Evolutionary conservation across 495 filamentous ascomycete species (phyloP), one percentile per base, ranked within the genome.

Genomic region (Trichoderma asperelloides): DNA sequence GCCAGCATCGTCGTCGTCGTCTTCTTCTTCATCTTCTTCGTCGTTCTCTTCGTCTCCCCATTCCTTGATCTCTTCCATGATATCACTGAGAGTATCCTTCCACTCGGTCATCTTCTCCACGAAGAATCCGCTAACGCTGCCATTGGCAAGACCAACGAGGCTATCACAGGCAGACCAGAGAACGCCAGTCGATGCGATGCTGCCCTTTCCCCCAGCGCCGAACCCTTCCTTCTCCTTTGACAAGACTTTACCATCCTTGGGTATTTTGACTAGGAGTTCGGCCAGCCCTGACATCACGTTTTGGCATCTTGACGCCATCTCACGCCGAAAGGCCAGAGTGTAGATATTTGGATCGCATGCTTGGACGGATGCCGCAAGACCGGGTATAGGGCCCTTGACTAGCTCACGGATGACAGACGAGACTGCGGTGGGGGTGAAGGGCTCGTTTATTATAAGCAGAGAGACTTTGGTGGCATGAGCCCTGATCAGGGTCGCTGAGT

Each of bases 381-480:
- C 89, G 3, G 90, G 90, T 0, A 96, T 80, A 8, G 88, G 85
- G 12, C 84, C 84, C 25, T 84, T 82, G 41, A 85, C 82, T 5
- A 94, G 76, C 25, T 89, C 85, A 9, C 83, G 82, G 8, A 96
- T 78, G 16, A 93, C 85, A 15, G 78, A 86, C 60, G 67, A 75
- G 37, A 95, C 84, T 16, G 91, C 93, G 0, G 89, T 85, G 5
- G 89, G 86, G 0, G 92, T 92, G 75, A 96, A 95, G 0, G 93
- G 93, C 18, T 88, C 84, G 66, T 88, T 95, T 70, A 96, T 90
- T 2, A 93, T 84, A 2, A 97, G 84, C 18, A 97, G 86, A 0
- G 90, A 92, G 28, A 97, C 83, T 64, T 95, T 96, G 40, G 93
- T 97, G 7, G 87, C 85, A 71, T 96, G 92, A 0, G 93, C 89